phyloP scores from a whole-genome alignment of 2,329 filamentous ascomycete species.

The Trichoderma simmonsii region DNA sequence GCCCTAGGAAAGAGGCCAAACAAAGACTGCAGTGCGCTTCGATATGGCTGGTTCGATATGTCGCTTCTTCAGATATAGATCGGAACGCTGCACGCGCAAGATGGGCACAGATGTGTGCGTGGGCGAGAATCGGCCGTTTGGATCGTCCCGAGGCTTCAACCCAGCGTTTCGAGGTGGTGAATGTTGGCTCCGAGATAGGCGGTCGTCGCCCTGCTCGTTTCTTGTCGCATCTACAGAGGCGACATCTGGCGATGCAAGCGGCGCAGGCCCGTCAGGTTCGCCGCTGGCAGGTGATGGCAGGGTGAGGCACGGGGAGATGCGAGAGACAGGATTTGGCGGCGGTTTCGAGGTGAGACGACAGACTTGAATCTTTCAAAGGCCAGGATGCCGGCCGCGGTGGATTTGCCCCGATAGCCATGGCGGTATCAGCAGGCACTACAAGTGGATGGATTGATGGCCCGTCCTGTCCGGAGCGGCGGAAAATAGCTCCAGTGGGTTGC shows the following conservation, averaged over 20 bases:
- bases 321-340: not conserved
- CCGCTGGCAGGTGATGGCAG: not conserved
- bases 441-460: conserved; percentile 10
- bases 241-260: conserved; percentile 6
- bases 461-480: conserved; percentile 8
- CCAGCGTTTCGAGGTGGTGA: not conserved
- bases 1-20: not conserved
- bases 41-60: not conserved
- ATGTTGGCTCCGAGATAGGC: not conserved
- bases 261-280: not conserved
- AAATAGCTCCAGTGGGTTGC: conserved; percentile 5
- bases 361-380: not conserved
- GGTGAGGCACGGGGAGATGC: not conserved
- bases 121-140: not conserved
- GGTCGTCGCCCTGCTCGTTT: conserved; percentile 10
- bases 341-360: not conserved
- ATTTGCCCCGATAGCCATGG: conserved; percentile 4
- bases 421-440: not conserved
- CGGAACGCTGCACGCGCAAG: not conserved
- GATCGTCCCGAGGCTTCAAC: not conserved
- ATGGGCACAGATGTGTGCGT: not conserved
- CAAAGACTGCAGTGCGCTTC: not conserved
- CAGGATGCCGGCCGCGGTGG: conserved; percentile 6
- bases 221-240: not conserved
- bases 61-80: not conserved